phyloP scores from a whole-genome alignment of 1,284 basidiomycete genomes.

The Porodaedalea pini region DNA sequence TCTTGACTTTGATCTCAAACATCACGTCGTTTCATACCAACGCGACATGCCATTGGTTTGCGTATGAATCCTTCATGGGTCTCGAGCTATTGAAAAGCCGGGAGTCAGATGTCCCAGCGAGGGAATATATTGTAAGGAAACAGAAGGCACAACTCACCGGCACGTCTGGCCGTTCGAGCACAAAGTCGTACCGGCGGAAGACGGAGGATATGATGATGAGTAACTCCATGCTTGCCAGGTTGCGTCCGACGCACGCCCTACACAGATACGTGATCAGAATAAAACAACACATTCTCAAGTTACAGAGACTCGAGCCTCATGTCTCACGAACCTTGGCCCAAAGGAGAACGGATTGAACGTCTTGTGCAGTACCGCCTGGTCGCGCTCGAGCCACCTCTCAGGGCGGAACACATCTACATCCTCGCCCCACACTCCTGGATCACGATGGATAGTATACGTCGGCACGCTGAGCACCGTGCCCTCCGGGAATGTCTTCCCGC shows the following conservation, averaged over 20 bases:
- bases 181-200: constrained; percentile 67
- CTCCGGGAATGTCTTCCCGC: constrained; percentile 59
- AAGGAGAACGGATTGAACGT: constrained; percentile 75
- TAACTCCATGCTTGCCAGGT: constrained; percentile 72
- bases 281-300: background rate
- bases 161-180: constrained; percentile 54
- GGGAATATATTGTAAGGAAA: too few species aligned
- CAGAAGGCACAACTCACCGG: constrained; percentile 42
- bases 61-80: constrained; percentile 77
- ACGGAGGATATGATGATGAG: constrained; percentile 72
- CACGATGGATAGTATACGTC: constrained; percentile 76
- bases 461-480: constrained; percentile 75
- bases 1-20: constrained; percentile 19
- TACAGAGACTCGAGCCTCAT: background rate
- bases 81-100: too few species aligned
- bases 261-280: background rate
- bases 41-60: constrained; percentile 63
- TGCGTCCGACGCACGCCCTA: constrained; percentile 68
- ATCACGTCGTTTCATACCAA: constrained; percentile 64
- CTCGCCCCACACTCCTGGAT: constrained; percentile 67
- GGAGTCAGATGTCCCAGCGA: too few species aligned
- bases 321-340: constrained; percentile 38
- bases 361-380: constrained; percentile 56
- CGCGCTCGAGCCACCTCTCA: constrained; percentile 77
- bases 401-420: constrained; percentile 76